These are phyloP conservation scores for Fonsecaea pedrosoi DNA, from an alignment of 2,329 filamentous ascomycete species.

Conservation along the genomic window DNA sequence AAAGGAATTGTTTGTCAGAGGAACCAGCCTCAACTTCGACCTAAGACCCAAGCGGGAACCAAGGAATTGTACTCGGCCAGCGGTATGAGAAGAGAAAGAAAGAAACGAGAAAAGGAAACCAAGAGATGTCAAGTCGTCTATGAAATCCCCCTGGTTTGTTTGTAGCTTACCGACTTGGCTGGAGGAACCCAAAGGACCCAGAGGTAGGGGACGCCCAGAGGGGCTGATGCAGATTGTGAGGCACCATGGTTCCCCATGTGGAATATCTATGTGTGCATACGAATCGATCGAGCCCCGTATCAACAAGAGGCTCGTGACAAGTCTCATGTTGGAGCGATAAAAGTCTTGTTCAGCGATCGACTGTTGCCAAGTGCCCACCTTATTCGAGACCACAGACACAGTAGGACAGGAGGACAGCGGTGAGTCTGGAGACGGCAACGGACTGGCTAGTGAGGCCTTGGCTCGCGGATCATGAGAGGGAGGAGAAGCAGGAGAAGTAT, in stretches of 20 bases:
- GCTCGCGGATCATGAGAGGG: neutral
- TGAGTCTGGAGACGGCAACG: neutral
- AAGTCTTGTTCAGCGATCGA: constrained; percentile 1
- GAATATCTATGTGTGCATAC: neutral
- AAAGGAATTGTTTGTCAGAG: constrained; percentile 7
- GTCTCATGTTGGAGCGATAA: neutral
- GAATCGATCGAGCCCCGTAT: neutral
- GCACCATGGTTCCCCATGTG: neutral
- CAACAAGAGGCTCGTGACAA: neutral
- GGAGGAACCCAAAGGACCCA: neutral
- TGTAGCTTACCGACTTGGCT: constrained; percentile 2
- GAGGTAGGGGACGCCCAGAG: neutral
- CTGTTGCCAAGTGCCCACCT: neutral
- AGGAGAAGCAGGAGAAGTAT: neutral
- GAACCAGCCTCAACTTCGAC: constrained; percentile 19
- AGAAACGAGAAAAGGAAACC: neutral
- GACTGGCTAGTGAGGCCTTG: neutral
- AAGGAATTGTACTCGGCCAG: constrained; percentile 7
- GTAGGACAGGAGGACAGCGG: neutral
- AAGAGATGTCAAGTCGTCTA: constrained; percentile 5
- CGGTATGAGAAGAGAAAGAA: neutral
- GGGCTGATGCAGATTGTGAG: constrained; percentile 5
- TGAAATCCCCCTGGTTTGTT: neutral
- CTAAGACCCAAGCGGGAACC: neutral
- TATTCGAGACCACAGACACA: neutral